Evolutionary conservation across 768 basidiomycete species (phyloP).

Genomic region (Rhizopogon vinicolor): DNA sequence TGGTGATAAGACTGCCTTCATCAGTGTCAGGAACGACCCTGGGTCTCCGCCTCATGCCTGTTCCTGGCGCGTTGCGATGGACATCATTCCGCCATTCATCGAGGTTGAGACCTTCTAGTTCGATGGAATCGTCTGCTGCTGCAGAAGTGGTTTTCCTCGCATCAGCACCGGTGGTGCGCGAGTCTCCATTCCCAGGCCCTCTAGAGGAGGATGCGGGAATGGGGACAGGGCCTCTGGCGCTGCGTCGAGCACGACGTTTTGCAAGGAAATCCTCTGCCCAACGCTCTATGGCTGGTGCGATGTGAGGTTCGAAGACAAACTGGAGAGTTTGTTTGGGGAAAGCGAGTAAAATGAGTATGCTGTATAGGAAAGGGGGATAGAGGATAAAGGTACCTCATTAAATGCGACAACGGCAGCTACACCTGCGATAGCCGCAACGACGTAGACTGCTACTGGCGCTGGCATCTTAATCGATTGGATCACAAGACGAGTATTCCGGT

Average conservation of each 20-base stretch:
- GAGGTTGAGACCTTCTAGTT: constrained; percentile 54
- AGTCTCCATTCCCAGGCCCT: constrained; percentile 6
- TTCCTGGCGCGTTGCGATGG: constrained; percentile 15
- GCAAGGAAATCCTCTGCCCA: constrained; percentile 32
- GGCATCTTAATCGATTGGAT: constrained; percentile 12
- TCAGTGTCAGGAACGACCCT: constrained; percentile 9
- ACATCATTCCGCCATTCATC: constrained; percentile 48
- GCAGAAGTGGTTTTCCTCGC: constrained; percentile 14
- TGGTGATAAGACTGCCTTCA: constrained; percentile 11
- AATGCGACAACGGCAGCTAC: constrained; percentile 51
- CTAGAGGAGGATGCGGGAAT: constrained; percentile 11
- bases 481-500: neutral
- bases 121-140: constrained; percentile 27
- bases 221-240: constrained; percentile 17
- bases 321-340: constrained; percentile 15
- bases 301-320: constrained; percentile 69
- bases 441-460: constrained; percentile 38
- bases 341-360: neutral
- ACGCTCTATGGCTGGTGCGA: constrained; percentile 55
- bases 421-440: constrained; percentile 45
- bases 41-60: neutral
- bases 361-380: neutral
- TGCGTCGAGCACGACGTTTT: constrained; percentile 23
- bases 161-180: constrained; percentile 6
- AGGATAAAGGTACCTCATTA: constrained; percentile 44